A percentile compares a stretch with the other conserved stretches of the same genome.
phyloP scores from a whole-genome alignment of 139 green algal genomes.

The Pleodorina starrii region DNA sequence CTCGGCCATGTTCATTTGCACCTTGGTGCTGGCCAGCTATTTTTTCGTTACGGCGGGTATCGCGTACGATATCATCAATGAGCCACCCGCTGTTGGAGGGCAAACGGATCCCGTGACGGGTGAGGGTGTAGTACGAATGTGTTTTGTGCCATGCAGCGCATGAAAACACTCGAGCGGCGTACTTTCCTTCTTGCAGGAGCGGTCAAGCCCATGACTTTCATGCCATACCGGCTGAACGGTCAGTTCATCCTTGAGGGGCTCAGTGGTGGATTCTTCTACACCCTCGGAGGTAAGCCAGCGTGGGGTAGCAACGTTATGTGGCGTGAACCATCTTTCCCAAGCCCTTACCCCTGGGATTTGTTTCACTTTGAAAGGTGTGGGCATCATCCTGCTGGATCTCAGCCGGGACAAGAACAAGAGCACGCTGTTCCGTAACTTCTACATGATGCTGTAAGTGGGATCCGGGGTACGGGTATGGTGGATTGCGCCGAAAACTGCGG shows the following conservation, averaged over 20 bases:
- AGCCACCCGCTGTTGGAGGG: constrained; percentile 63
- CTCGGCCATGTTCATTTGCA: constrained; percentile 53
- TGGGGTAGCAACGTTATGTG: no score
- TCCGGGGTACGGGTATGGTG: not conserved
- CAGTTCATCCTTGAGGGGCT: constrained; percentile 83
- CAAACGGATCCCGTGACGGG: constrained; percentile 56
- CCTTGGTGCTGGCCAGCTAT: constrained; percentile 60
- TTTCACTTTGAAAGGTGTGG: constrained; percentile 15
- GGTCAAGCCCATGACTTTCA: constrained; percentile 68
- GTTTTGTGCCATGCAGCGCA: not conserved
- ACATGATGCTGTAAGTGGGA: constrained; percentile 27
- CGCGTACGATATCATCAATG: constrained; percentile 70
- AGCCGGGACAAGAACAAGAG: constrained; percentile 47
- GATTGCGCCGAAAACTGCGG: no score
- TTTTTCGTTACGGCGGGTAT: constrained; percentile 71
- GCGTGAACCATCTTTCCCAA: not conserved
- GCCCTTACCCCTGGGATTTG: not conserved
- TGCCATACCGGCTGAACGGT: constrained; percentile 74
- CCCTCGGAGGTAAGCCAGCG: constrained; percentile 73
- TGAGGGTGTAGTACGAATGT: not conserved
- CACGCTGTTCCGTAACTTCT: constrained; percentile 45
- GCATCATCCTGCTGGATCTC: constrained; percentile 51
- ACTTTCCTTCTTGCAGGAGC: constrained; percentile 46
- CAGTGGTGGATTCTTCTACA: constrained; percentile 77
- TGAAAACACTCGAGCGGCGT: no score